These are phyloP conservation scores for Dipodascus geniculatus DNA, from an alignment of 805 yeast species.

Conservation along the genomic window DNA sequence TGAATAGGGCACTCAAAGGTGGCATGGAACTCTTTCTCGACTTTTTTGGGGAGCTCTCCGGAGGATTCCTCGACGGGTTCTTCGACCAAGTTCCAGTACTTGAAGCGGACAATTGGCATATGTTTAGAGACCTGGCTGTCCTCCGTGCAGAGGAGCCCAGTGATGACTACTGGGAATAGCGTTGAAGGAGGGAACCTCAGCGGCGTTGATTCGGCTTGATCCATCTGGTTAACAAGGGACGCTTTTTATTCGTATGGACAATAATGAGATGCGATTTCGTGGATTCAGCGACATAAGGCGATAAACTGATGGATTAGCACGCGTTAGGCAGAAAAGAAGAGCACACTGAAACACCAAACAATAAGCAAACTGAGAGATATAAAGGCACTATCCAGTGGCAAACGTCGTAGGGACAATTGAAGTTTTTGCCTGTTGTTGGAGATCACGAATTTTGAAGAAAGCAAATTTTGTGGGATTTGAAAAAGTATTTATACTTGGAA, in stretches of 20 bases:
- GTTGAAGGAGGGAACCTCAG: slow-evolving; percentile 48
- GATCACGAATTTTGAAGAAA: background rate
- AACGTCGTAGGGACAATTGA: too few species aligned
- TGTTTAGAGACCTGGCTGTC: slow-evolving; percentile 42
- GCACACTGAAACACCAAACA: background rate
- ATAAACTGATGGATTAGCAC: background rate
- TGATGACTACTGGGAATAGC: slow-evolving; percentile 57
- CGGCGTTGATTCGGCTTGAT: slow-evolving; percentile 26
- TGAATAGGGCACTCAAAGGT: slow-evolving; percentile 73
- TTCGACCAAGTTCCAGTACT: slow-evolving; percentile 46
- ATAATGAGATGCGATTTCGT: too few species aligned
- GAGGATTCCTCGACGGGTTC: slow-evolving; percentile 27
- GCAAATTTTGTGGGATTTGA: background rate
- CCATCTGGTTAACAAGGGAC: too few species aligned
- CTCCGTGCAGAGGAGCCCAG: slow-evolving; percentile 33
- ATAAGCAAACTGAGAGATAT: too few species aligned
- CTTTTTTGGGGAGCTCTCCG: slow-evolving; percentile 12
- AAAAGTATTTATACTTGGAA: background rate
- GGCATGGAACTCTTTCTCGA: slow-evolving; percentile 27
- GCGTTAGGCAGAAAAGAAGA: background rate
- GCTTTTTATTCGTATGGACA: too few species aligned
- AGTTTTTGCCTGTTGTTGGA: too few species aligned
- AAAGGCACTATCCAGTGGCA: background rate
- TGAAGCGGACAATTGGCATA: slow-evolving; percentile 44
- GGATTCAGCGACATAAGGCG: background rate